Evolutionary conservation across 2,329 filamentous ascomycete genomes (phyloP), one percentile per base, ranked within the genome.

Genomic region (Venturia aucupariae): DNA sequence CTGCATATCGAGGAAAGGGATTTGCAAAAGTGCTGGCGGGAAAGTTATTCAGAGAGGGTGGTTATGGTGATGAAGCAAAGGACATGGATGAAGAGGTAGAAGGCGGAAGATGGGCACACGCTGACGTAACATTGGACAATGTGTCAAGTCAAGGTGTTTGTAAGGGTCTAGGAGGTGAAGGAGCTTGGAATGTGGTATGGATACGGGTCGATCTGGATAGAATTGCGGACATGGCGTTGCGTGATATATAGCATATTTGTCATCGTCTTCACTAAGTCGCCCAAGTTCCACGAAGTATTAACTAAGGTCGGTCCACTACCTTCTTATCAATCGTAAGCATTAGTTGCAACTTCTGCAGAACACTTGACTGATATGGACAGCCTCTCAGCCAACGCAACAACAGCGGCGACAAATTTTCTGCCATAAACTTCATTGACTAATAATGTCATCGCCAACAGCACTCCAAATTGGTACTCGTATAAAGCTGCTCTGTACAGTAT

Each of bases 71-170:
- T 1, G 69, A 71, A 71, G n/a, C 69, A 66, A 66, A 38, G n/a
- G 69, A 70, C 57, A 67, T 68, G 17, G 74, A 73, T 8, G 69
- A 73, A n/a, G 72, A 74, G 63, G 65, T 70, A 6, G 62, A 69
- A 2, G 70, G 77, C 0, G 82, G 83, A 44, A 80, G 77, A 7
- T 84, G 81, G 77, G 81, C 79, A 32, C 81, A 84, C 66, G 86
- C 86, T 2, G 86, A 90, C 72, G 87, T 90, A 0, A 81, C 83
- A 2, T 75, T 80, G 0, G 80, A 81, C 0, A 90, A 90, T 68
- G 65, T 72, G 1, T 80, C 81, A 48, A 90, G 87, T 69, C 80
- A 83, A 60, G 81, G 77, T 0, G 82, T 90, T 42, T 89, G 86
- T 68, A 81, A 75, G 70, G 84, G 85, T 65, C 71, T 90, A 54